Base-by-base conservation (phyloP, 2,329 filamentous ascomycete genomes). In the Colletotrichum abscissum region DNA sequence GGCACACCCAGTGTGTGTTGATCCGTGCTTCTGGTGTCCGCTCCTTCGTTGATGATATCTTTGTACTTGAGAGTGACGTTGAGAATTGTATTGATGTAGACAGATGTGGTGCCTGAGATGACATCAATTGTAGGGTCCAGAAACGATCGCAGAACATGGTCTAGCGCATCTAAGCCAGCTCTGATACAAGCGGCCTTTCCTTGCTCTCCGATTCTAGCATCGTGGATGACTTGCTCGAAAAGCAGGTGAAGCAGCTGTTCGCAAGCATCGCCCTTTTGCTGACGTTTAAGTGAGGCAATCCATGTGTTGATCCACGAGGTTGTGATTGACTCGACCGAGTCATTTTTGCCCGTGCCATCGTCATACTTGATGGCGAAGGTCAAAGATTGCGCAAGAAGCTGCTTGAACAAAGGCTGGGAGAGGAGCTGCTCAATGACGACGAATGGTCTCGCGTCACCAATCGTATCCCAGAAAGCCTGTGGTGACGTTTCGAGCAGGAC, bases 401-500 rank as follows among this genome's bases (percentile, higher is more conserved):
- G 83, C 42, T 88, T 87, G 77, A 94, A 91, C 4, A 89, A 87
- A 8, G 92, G 91, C 74, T 93, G 95, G 72, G 89, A 90, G 77
- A 97, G 94, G 56, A 98, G 90, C 75, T 95, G 90, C 79, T 98
- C 95, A n/a, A 95, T 91, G 60, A 98, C 91, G 42, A 92, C 91
- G 55, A 92, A 92, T 3, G 95, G 93, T 1, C 94, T 93, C 63
- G 96, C 94, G 35, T 94, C 90, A 63, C 93, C 92, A 84, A 97
- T 92, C 1, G 95, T 92, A 77, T 95, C 93, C 96, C 96, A 98
- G 77, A 98, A 97, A 57, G 94, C 93, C 67, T 89, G 89, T 0
- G 95, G 89, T 0, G 94, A 93, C 77, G 94, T 95, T 75, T 92
- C 89, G 65, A 98, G 86, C 19, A 98, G 88, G 14, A 86, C 86